Evolutionary conservation across 106 monocot species (phyloP), one percentile per base, ranked within the genome.

Genomic region (Dendrobium catenatum): DNA sequence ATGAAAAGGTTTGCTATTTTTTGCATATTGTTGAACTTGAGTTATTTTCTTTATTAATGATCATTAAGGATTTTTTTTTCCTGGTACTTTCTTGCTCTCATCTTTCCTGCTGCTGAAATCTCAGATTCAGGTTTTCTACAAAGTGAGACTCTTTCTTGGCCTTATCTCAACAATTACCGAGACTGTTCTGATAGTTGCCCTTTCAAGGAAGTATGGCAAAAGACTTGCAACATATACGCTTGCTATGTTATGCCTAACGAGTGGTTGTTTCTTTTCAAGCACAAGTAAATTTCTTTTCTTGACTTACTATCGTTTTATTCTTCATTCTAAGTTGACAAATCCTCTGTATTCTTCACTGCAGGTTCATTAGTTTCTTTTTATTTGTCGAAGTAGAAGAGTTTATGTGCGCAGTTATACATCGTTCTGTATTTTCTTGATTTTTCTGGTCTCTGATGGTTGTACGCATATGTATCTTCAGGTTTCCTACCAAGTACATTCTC

Each of bases 191-290:
- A 87, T 99, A 17, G 89, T 99, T 80, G 89, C 99, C 29, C 89
- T 99, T 84, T 91, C 99, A 16, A 95, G 88, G 80, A 99, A 85
- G 80, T 99, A 88, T 85, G 99, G 99, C 37, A 95, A 91, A 72
- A 88, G 95, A 74, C 82, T 99, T 42, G 99, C 90, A 78, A 83
- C 79, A 67, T 99, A 99, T 80, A 58, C 91, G 78, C 91, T 99
- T 81, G 99, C 95, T 80, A 86, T 99, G 95, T 80, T 99, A 59
- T 99, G 91, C 83, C 81, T 95, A 80, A 91, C 99, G 49, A 99
- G 99, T 84, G 99, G 99, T 77, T 95, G 95, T 78, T 99, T 95
- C 91, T 99, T 99, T 88, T 95, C 99, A 13, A 99, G 99, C 55
- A 99, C 95, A 88, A 99, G 99, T 99, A 86, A 86, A 78, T 84